Percentiles rank a stretch among this genome's conserved stretches.
These are phyloP conservation scores for Hypericum perforatum DNA, from an alignment of 345 rosid species.

Conservation along the genomic window DNA sequence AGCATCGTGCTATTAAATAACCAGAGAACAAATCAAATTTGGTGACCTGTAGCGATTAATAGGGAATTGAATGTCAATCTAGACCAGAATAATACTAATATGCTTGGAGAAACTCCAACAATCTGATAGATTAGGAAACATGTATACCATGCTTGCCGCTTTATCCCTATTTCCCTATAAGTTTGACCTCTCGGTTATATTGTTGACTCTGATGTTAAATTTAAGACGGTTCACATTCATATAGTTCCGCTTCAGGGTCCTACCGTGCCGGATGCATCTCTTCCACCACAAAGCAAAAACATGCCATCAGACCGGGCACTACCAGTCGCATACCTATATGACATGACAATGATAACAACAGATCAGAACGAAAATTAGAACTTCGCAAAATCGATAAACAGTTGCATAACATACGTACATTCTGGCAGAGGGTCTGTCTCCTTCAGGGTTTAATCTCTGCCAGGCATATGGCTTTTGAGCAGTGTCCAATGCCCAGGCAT, in stretches of 20 bases:
- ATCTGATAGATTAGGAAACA: too few species aligned
- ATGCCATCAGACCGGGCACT: conserved; percentile 98
- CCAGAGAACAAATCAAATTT: too few species aligned
- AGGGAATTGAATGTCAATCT: too few species aligned
- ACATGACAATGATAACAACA: conserved; percentile 6
- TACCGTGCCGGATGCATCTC: conserved; percentile 86
- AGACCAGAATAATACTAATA: too few species aligned
- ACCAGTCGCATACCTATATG: conserved; percentile 84
- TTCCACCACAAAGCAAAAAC: conserved; percentile 98
- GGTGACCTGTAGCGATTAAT: too few species aligned
- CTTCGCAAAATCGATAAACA: conserved; percentile 3
- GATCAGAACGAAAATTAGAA: conserved; percentile 7
- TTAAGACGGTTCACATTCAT: too few species aligned
- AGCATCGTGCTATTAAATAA: too few species aligned
- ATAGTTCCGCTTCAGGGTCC: conserved; percentile 4
- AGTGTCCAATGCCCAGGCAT: conserved; percentile 95
- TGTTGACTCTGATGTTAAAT: too few species aligned
- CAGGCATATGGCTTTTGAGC: conserved; percentile 97
- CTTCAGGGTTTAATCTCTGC: conserved; percentile 86
- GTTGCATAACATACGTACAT: conserved; percentile 46
- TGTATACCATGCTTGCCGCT: too few species aligned
- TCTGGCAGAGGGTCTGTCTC: conserved; percentile 88
- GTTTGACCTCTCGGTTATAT: too few species aligned
- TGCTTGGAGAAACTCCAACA: too few species aligned
- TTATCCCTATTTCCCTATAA: too few species aligned